phyloP scores from a whole-genome alignment of 208 protist genomes.

The Crithidia expoeki region DNA sequence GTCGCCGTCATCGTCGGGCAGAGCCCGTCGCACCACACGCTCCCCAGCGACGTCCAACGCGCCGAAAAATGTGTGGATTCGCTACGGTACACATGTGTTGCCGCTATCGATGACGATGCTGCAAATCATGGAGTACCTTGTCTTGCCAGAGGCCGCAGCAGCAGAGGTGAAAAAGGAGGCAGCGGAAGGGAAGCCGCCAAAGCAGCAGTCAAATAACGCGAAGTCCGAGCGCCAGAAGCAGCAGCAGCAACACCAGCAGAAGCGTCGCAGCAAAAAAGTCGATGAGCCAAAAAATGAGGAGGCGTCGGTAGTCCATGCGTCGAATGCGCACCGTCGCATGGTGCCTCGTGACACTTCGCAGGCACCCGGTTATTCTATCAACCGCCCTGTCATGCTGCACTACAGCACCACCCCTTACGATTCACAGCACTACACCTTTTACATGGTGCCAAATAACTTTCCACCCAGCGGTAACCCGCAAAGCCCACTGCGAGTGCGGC shows the following conservation, averaged over 20 bases:
- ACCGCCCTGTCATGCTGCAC: slow-evolving; percentile 50
- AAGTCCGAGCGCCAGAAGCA: neutral
- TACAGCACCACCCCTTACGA: slow-evolving; percentile 75
- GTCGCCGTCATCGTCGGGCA: neutral
- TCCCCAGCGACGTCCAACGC: neutral
- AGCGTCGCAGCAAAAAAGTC: neutral
- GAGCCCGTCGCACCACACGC: neutral
- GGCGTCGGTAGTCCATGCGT: neutral
- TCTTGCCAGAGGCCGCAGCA: slow-evolving; percentile 17
- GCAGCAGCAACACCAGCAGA: neutral
- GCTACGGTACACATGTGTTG: slow-evolving; percentile 66
- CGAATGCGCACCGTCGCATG: neutral
- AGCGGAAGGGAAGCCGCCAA: neutral
- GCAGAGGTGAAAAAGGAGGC: slow-evolving; percentile 8
- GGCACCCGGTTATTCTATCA: slow-evolving; percentile 24
- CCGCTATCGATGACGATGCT: slow-evolving; percentile 81
- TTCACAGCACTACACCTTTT: slow-evolving; percentile 33
- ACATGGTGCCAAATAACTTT: slow-evolving; percentile 26
- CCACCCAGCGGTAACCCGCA: slow-evolving; percentile 13
- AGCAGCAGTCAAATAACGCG: neutral
- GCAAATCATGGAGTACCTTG: slow-evolving; percentile 63
- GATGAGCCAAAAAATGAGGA: neutral
- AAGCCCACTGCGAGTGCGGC: slow-evolving; percentile 27
- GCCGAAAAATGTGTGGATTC: slow-evolving; percentile 60
- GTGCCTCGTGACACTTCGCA: slow-evolving; percentile 14